These are phyloP conservation scores for Fusarium cicatricum DNA, from an alignment of 2,329 filamentous ascomycete genomes.

Conservation along the genomic window DNA sequence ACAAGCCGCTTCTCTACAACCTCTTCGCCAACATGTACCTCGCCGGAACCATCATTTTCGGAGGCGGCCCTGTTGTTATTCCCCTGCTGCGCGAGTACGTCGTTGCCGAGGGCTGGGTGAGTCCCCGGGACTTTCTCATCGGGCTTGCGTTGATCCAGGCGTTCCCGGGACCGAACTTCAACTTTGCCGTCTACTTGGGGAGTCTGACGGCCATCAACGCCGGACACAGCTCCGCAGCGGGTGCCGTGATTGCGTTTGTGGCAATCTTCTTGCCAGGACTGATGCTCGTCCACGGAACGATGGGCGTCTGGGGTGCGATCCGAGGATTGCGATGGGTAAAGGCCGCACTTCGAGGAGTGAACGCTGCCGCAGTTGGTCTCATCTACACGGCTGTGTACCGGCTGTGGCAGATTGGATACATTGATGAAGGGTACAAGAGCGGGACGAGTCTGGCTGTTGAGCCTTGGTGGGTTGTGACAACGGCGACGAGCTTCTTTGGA, in stretches of 20 bases:
- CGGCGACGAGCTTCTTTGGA: constrained; percentile 57
- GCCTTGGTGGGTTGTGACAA: constrained; percentile 71
- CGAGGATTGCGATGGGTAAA: constrained; percentile 56
- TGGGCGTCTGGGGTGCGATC: constrained; percentile 64
- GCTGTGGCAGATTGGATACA: constrained; percentile 68
- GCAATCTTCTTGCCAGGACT: constrained; percentile 63
- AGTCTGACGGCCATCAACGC: constrained; percentile 54
- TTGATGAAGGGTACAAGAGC: constrained; percentile 56
- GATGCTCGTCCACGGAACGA: constrained; percentile 57
- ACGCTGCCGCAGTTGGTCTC: constrained; percentile 67
- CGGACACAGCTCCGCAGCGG: constrained; percentile 50
- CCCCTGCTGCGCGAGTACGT: constrained; percentile 69
- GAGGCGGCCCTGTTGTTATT: constrained; percentile 71
- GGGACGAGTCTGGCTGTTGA: constrained; percentile 65
- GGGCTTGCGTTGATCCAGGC: constrained; percentile 76
- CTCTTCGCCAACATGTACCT: constrained; percentile 79
- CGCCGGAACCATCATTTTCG: constrained; percentile 74
- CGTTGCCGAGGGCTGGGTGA: constrained; percentile 75
- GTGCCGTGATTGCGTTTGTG: constrained; percentile 60
- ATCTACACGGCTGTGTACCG: constrained; percentile 72
- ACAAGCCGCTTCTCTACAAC: constrained; percentile 58
- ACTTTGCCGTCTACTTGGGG: constrained; percentile 67
- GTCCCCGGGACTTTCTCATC: constrained; percentile 74
- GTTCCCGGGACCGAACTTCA: constrained; percentile 62
- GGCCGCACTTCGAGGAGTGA: constrained; percentile 62